A percentile compares a stretch with the other conserved stretches of the same genome.
These are phyloP conservation scores for Kazachstania sp. DNA, from an alignment of 1,139 yeast genomes.

Conservation along the genomic window DNA sequence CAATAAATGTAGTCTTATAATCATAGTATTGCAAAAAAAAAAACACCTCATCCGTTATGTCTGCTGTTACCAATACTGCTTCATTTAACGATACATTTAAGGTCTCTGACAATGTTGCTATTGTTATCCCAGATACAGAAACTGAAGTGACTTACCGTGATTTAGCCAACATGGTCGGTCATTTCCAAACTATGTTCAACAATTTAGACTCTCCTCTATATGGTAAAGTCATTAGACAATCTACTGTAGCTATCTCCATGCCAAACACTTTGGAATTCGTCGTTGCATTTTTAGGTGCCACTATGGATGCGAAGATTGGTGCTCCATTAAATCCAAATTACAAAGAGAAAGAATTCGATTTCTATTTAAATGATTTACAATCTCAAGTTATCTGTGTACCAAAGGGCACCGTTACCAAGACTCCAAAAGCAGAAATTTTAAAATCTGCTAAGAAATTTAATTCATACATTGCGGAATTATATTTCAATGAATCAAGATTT, in stretches of 20 bases:
- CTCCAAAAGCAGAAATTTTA: conserved; percentile 37
- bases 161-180: conserved; percentile 35
- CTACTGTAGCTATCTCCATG: conserved; percentile 50
- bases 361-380: conserved; percentile 50
- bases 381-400: conserved; percentile 51
- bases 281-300: conserved; percentile 44
- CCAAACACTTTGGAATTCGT: conserved; percentile 53
- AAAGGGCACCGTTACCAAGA: conserved; percentile 32
- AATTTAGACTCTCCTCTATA: conserved; percentile 35
- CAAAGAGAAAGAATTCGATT: conserved; percentile 50
- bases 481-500: conserved; percentile 35
- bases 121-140: conserved; percentile 34
- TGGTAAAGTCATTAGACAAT: conserved; percentile 29
- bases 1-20: too few relatives aligned
- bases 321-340: conserved; percentile 60
- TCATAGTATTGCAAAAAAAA: too few relatives aligned
- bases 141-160: conserved; percentile 34
- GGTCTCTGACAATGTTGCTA: conserved; percentile 33
- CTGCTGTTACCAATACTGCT: conserved; percentile 4
- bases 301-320: conserved; percentile 47
- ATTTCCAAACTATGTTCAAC: conserved; percentile 36
- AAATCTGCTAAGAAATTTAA: conserved; percentile 42
- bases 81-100: conserved; percentile 29
- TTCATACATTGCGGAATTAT: conserved; percentile 43
- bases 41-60: neutral